Percentiles rank a stretch among this genome's conserved stretches.
Conservation (phyloP, 2,329 filamentous ascomycete genomes). For the Aspergillus fijiensis region DNA sequence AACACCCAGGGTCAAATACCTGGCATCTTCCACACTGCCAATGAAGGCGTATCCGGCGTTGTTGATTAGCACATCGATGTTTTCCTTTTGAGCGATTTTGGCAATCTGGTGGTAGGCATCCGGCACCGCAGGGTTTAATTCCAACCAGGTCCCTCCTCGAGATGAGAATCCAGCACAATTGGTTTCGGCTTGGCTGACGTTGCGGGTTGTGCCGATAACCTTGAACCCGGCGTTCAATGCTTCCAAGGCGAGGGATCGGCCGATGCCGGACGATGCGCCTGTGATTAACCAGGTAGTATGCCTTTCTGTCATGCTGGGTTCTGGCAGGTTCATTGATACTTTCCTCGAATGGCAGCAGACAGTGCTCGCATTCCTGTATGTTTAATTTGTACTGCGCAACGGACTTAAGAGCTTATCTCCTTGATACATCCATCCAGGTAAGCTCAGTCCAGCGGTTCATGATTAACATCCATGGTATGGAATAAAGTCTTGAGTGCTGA, state of each 20-base stretch:
- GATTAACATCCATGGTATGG: no score
- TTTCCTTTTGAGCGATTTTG: not conserved
- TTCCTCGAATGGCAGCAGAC: no score
- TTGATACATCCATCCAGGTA: no score
- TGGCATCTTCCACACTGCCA: conserved; percentile 8
- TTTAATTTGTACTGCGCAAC: no score
- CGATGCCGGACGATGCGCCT: conserved; percentile 13
- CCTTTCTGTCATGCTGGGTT: no score
- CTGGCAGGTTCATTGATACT: no score
- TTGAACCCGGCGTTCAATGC: conserved; percentile 7
- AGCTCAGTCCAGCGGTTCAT: no score
- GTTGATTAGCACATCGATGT: conserved; percentile 11
- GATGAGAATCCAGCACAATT: not conserved
- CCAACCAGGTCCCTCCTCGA: conserved; percentile 8
- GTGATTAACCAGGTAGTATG: conserved; percentile 11
- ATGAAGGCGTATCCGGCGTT: conserved; percentile 14
- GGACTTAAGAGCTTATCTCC: no score
- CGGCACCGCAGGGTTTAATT: not conserved
- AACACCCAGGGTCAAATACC: no score
- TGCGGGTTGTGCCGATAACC: conserved; percentile 8
- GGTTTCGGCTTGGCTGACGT: not conserved
- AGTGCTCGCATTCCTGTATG: no score
- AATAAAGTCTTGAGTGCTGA: no score
- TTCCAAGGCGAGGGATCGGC: conserved; percentile 2
- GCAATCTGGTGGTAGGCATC: conserved; percentile 2